These are phyloP conservation scores for Amauroascus niger DNA, from an alignment of 2,329 filamentous ascomycete genomes.

Conservation along the genomic window DNA sequence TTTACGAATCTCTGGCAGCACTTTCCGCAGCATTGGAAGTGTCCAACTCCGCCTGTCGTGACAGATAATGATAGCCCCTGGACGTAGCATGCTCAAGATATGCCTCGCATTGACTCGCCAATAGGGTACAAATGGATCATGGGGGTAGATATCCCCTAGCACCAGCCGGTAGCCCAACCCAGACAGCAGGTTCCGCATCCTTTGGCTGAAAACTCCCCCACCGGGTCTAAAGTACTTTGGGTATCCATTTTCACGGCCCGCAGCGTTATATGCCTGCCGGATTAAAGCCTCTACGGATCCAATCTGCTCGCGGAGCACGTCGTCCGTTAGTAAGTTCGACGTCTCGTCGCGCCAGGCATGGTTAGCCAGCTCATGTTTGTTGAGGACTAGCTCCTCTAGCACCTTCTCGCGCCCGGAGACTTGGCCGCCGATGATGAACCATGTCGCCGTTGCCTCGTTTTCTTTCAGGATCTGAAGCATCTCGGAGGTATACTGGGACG, in stretches of 20 bases:
- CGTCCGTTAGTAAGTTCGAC: conserved; percentile 50
- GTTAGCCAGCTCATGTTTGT: conserved; percentile 60
- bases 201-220: conserved; percentile 66
- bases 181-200: conserved; percentile 54
- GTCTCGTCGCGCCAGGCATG: conserved; percentile 86
- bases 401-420: conserved; percentile 43
- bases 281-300: conserved; percentile 53
- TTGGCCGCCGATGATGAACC: conserved; percentile 80
- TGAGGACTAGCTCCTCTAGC: conserved; percentile 49
- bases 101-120: conserved; percentile 63
- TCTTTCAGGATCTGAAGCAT: conserved; percentile 59
- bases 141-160: conserved; percentile 78
- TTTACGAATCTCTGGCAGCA: conserved; percentile 60
- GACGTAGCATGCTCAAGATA: conserved; percentile 66
- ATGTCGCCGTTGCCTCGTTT: conserved; percentile 64
- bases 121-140: conserved; percentile 74
- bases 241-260: conserved; percentile 26
- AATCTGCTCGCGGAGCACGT: conserved; percentile 55
- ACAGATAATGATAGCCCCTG: conserved; percentile 72
- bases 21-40: conserved; percentile 61
- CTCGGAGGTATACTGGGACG: conserved; percentile 59
- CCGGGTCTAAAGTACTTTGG: conserved; percentile 71
- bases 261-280: conserved; percentile 44
- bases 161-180: conserved; percentile 60
- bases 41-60: conserved; percentile 83